Evolutionary conservation across 2,329 filamentous ascomycete species (phyloP), one percentile per base, ranked within the genome.

Genomic region (Hypoxylon sp.): DNA sequence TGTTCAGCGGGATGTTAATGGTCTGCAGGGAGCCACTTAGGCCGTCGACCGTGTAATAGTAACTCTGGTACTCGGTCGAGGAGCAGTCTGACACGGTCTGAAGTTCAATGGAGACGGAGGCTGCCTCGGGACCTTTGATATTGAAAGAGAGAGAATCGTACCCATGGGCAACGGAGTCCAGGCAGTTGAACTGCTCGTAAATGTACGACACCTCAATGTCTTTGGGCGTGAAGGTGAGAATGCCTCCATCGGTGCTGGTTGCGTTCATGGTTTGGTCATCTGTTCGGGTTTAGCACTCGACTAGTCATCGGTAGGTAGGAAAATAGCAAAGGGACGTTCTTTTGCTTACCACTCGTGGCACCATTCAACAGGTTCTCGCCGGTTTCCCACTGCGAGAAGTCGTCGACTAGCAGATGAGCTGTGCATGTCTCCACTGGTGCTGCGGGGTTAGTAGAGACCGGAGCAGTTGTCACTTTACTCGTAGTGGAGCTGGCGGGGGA

Each of bases 1-100:
- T 81, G 57, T 78, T 83, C 26, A 88, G 75, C 2, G 85, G 85
- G 19, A 89, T 72, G 5, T 80, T 86, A 63, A 87, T 73, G 4
- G 83, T 85, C 76, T 88, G 84, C 2, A 81, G 81, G 17, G 76
- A 74, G 26, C 85, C 86, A 5, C 83, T 87, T 54, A 88, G 73
- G 22, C 82, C 81, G 48, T 78, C 80, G n/a, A 87, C 73, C 5
- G 79, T 78, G 52, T 78, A 80, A 66, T 79, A 84, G 67, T 80
- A 80, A 66, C 85, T 87, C 50, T 74, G 63, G 47, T 75, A 76
- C 33, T 68, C 72, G 5, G 70, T 63, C 0, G 59, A 63, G 5
- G 52, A 42, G 54, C 76, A 77, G 14, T 71, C 58, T 3, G 51
- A 19, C 31, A 74, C 72, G 5, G 73, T 74, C 53, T 77, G 76